A percentile compares a stretch with the other conserved stretches of the same genome.
Conservation (phyloP, 495 filamentous ascomycete genomes). For the Venustampulla echinocandica region DNA sequence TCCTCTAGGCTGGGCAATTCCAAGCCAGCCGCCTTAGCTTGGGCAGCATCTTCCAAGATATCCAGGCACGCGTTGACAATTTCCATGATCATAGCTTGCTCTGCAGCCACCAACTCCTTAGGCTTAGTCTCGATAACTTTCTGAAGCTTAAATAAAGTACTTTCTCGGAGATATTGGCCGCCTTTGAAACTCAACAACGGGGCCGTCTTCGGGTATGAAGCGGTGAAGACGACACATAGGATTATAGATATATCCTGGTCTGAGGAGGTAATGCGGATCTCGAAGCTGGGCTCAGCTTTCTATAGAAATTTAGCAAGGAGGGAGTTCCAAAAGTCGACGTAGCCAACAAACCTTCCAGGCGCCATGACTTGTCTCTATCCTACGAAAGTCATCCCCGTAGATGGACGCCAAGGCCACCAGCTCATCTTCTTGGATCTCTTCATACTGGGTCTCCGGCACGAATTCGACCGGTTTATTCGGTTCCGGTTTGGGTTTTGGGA, state of each 20-base stretch:
- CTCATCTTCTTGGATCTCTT: constrained; percentile 79
- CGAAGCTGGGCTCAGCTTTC: constrained; percentile 76
- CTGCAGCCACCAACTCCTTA: constrained; percentile 46
- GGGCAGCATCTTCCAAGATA: constrained; percentile 76
- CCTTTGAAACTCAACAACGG: constrained; percentile 67
- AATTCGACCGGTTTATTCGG: constrained; percentile 17
- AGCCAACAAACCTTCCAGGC: constrained; percentile 69
- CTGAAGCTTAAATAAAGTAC: constrained; percentile 56
- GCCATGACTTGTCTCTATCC: constrained; percentile 60
- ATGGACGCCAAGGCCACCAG: constrained; percentile 80
- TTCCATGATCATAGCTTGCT: constrained; percentile 82
- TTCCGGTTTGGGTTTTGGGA: constrained; percentile 30
- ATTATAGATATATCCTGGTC: constrained; percentile 57
- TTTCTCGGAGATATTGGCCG: constrained; percentile 50
- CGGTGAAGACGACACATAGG: constrained; percentile 63
- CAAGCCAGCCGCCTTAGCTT: constrained; percentile 58
- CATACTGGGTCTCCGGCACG: constrained; percentile 56
- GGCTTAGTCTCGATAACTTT: constrained; percentile 62
- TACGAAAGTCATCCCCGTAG: constrained; percentile 76
- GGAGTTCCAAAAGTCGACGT: not conserved
- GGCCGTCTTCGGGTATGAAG: constrained; percentile 85
- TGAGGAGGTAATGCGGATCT: constrained; percentile 63
- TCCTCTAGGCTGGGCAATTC: constrained; percentile 82
- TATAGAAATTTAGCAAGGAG: constrained; percentile 21
- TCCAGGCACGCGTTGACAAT: constrained; percentile 77